Conservation (phyloP, 78 protist genomes). For the Dictyostelium discoideum region dicty_2.7 NC_007089.4:4589001-4589500, state of each 20-base stretch:
- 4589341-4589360: slow-evolving; percentile 38
- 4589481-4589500: slow-evolving; percentile 38
- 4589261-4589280: slow-evolving; percentile 4
- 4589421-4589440: slow-evolving; percentile 47
- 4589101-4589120: not conserved
- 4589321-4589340: slow-evolving; percentile 18
- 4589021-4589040: not conserved
- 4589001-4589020: not conserved
- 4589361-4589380: slow-evolving; percentile 13
- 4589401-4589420: slow-evolving; percentile 4
- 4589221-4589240: not conserved
- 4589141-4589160: not conserved
- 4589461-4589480: slow-evolving; percentile 53
- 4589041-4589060: not conserved
- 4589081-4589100: not conserved
- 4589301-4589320: not conserved
- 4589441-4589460: slow-evolving; percentile 28
- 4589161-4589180: not conserved
- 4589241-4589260: not conserved
- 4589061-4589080: not conserved
- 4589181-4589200: not conserved
- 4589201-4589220: slow-evolving; percentile 1
- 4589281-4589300: not conserved
- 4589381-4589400: slow-evolving; percentile 20
- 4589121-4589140: too few relatives aligned